Evolutionary conservation across 78 protist species (phyloP), one percentile per base, ranked within the genome.

Genomic region (Thecamonas trahens): DNA sequence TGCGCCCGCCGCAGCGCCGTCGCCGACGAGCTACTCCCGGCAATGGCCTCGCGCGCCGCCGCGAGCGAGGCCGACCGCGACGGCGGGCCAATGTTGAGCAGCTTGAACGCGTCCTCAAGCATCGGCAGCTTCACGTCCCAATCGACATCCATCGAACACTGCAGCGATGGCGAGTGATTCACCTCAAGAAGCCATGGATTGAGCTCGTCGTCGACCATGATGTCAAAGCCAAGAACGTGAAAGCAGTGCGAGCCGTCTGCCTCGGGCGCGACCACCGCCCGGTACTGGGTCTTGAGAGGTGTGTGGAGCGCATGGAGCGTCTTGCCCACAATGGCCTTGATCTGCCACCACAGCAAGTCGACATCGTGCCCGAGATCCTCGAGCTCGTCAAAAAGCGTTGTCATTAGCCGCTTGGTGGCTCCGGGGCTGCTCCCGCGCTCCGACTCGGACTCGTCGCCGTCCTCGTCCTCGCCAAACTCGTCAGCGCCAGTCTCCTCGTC

Each of bases 181-280:
- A 88, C 86, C 55, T 88, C 94, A 24, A 88, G 64, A 20, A 88
- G 72, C 85, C 87, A 81, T 6, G 87, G 86, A 29, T 55, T 72
- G 40, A 67, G 49, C 31, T 1, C 0, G 26, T 32, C 74, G 68
- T 89, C 94, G 18, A 84, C 50, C 39, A 89, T n/a, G n/a, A 89
- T 29, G 61, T 89, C 94, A 54, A 75, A 75, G 13, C 91, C 91
- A 34, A 61, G 67, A 24, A 87, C 6, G 53, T 87, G 85, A 62
- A 82, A 76, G 72, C 79, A 70, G 26, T 66, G 34, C 49, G 35
- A 13, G n/a, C 32, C 24, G 37, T 15, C 8, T 2, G 20, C 9
- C 20, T 11, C 5, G 28, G 2, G 49, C 24, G 59, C 49, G 20
- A 44, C 59, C 31, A 37, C 37, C 47, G 29, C 0, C 53, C 37